Evolutionary conservation across 768 basidiomycete genomes (phyloP), one percentile per base, ranked within the genome.

Genomic region (Suillus brevipes): DNA sequence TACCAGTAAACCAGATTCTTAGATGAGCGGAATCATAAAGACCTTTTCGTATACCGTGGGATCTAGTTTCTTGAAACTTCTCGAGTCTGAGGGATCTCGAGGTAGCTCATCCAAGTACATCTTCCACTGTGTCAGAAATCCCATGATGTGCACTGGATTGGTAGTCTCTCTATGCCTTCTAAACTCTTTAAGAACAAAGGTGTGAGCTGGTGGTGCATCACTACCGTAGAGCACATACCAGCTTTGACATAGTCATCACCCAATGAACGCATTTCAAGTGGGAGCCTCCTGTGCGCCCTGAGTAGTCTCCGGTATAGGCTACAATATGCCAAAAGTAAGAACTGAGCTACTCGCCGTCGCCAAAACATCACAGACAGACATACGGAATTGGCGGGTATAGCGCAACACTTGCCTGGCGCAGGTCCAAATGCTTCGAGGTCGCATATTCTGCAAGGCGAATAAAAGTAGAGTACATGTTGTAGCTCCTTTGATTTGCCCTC

Each of bases 101-200:
- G 87, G 88, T 40, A 91, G 74, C 65, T 85, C 78, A 69, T 97
- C 94, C 63, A 98, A 83, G 76, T 99, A 99, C 64, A 85, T 75
- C 76, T 97, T 97, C 97, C 97, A 99, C 72, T 98, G 93, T 4
- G 91, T 90, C 10, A 99, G 82, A 73, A 99, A 99, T 3, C 94
- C 95, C 74, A 99, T 97, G 66, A 98, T 87, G 74, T 98, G 88
- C 9, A 89, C 82, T 3, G 95, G 92, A 77, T 99, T 98, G 25
- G 89, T 89, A 13, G 89, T 86, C 28, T 85, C 80, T 69, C 81
- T 87, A 68, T 97, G 96, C 55, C 91, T 81, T 8, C 91, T 88
- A 77, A 97, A 99, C 77, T 99, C 97, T 94, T 66, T n/a, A 42
- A 42, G 25, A 40, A 52, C 25, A 1, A 43, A 65, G 62, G 18